These are phyloP conservation scores for Phytophthora pinifolia DNA, from an alignment of 352 stramenopile genomes.

Conservation along the genomic window DNA sequence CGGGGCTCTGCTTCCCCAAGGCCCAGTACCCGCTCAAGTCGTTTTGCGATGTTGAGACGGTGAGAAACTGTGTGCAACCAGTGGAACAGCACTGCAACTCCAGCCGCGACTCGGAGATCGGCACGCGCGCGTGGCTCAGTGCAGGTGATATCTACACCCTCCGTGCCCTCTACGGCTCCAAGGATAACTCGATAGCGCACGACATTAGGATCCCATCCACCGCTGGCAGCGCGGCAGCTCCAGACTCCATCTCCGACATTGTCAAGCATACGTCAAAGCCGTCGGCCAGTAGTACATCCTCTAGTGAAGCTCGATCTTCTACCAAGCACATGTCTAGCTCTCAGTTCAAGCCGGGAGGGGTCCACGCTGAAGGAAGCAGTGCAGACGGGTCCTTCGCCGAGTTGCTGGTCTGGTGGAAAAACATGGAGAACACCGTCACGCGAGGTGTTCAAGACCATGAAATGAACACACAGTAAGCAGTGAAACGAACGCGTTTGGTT, in stretches of 20 bases:
- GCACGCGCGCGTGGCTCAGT: conserved; percentile 54
- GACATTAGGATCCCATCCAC: conserved; percentile 39
- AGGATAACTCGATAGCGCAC: conserved; percentile 24
- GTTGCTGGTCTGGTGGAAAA: conserved; percentile 32
- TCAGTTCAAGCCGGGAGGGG: conserved; percentile 30
- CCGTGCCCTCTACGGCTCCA: conserved; percentile 56
- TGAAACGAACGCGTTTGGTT: too few relatives aligned
- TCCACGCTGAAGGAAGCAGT: conserved; percentile 26
- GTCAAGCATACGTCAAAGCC: conserved; percentile 18
- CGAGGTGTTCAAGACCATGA: too few relatives aligned
- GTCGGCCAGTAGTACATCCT: background rate
- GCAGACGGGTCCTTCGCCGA: conserved; percentile 10
- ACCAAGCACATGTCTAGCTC: conserved; percentile 1
- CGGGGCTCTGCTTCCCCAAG: conserved; percentile 72
- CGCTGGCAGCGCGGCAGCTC: conserved; percentile 6
- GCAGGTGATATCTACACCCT: conserved; percentile 65
- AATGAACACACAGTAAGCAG: too few relatives aligned
- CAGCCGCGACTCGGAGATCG: conserved; percentile 62
- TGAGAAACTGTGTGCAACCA: conserved; percentile 69
- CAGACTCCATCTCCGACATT: conserved; percentile 26
- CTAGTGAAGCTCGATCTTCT: conserved; percentile 13
- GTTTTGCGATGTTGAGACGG: conserved; percentile 68
- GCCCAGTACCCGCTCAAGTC: conserved; percentile 56
- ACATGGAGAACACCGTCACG: conserved; percentile 26
- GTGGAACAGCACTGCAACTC: conserved; percentile 70